phyloP scores from a whole-genome alignment of 306 rosid genomes.

The Citrullus mucosospermus region DNA sequence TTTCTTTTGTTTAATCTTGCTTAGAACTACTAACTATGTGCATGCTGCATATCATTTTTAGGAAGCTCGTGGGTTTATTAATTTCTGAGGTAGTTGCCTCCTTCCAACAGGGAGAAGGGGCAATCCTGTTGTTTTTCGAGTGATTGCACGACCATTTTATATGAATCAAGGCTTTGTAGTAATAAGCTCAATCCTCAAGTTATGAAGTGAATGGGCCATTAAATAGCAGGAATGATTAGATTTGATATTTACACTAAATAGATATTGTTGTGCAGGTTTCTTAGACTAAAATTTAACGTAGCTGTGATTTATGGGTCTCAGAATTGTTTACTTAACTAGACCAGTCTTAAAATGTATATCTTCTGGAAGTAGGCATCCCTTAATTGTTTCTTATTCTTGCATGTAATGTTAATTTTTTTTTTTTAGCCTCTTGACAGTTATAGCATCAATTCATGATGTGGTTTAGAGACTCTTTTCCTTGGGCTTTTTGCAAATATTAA shows the following conservation, averaged over 20 bases:
- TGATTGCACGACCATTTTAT: neutral
- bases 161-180: neutral
- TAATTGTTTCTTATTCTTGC: neutral
- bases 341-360: neutral
- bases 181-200: neutral
- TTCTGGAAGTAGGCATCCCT: neutral
- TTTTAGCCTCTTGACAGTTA: neutral
- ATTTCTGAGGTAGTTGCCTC: neutral
- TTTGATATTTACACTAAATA: neutral
- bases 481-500: neutral
- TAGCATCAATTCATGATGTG: neutral
- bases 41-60: too few relatives aligned
- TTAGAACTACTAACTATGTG: neutral
- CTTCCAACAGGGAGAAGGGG: neutral
- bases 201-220: neutral
- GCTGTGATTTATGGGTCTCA: neutral
- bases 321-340: neutral
- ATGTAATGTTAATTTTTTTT: neutral
- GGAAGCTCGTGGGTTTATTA: neutral
- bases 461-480: neutral
- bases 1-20: neutral
- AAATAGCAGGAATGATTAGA: neutral
- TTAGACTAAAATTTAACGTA: neutral
- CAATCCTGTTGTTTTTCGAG: neutral
- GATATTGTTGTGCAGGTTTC: neutral